Evolutionary conservation across 441 rosid genomes (phyloP), one percentile per base, ranked within the genome.

Genomic region (Iberis amara): DNA sequence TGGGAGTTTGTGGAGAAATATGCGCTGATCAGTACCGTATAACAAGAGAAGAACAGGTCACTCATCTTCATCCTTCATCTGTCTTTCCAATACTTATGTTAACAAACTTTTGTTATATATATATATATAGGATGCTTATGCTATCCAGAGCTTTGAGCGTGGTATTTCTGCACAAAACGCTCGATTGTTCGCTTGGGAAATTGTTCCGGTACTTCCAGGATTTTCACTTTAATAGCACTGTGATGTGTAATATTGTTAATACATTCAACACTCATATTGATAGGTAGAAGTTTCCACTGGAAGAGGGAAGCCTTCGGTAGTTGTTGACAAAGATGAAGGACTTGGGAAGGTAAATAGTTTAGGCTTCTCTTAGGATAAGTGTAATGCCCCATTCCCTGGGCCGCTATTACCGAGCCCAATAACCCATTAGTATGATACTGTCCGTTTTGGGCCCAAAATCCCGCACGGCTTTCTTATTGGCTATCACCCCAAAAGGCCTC

Each of bases 1-100:
- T 87, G 95, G 96, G 98, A 67, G 77, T 82, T 33, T 91, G 96
- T 57, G 96, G 70, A 48, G 98, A 91, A 79, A 57, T 91, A 52
- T 91, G 96, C 64, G 96, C 95, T 37, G 84, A 79, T 30, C 81
- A 79, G 40, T 72, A 81, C 73, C 39, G 3, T 3, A 79, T 91
- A 33, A 59, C 94, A 46, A 82, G 85, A 72, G 84, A 85, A 62
- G 82, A 80, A 53, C 96, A 91, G 89, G 98, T 91, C 52, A 15
- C 44, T 11, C 11, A 26, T 49, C 23, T 11, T 47, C 42, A 36
- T 24, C 41, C 26, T 32, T 54, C 55, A 42, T 36, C 38, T 52
- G 53, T 56, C 35, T 56, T 57, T 65, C 15, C 9, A 54, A 3
- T 2, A 5, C 38, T 24, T 14, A 31, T 37, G 7, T 27, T 47